Percentiles rank a stretch among this genome's conserved stretches.
Evolutionary conservation across 192 early-diverging fungal genomes (phyloP).

Genomic region (Ramicandelaber brevisporus): DNA sequence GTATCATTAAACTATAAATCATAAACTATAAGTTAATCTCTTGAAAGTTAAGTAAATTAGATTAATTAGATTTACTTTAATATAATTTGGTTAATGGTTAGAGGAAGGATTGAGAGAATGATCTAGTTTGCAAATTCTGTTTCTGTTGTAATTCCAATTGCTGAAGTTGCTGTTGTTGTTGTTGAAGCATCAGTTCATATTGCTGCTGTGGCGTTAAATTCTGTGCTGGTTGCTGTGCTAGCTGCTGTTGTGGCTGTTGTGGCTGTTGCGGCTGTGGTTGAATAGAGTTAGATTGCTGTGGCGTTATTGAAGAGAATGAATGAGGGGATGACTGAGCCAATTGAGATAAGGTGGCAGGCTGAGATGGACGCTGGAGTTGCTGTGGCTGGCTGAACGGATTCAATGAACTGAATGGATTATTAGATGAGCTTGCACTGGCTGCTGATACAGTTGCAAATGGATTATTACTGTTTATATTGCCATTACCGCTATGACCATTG

Average conservation of each 20-base stretch:
- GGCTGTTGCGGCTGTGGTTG: no score
- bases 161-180: constrained; percentile 14
- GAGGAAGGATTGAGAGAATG: not conserved
- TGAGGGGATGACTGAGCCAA: no score
- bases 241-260: constrained; percentile 1
- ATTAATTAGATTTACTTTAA: not conserved
- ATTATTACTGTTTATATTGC: no score
- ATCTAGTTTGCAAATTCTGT: not conserved
- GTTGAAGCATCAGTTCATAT: not conserved
- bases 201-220: no score
- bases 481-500: not conserved
- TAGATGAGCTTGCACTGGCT: not conserved
- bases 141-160: no score
- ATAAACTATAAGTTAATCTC: not conserved
- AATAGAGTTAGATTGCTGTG: no score
- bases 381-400: no score
- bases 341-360: not conserved
- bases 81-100: not conserved
- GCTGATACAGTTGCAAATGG: no score
- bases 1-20: not conserved
- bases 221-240: no score
- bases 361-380: no score
- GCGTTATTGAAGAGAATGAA: no score
- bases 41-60: not conserved
- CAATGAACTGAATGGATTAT: not conserved